Base-by-base conservation (phyloP, 495 filamentous ascomycete genomes). In the Trichoderma gamsii region DNA sequence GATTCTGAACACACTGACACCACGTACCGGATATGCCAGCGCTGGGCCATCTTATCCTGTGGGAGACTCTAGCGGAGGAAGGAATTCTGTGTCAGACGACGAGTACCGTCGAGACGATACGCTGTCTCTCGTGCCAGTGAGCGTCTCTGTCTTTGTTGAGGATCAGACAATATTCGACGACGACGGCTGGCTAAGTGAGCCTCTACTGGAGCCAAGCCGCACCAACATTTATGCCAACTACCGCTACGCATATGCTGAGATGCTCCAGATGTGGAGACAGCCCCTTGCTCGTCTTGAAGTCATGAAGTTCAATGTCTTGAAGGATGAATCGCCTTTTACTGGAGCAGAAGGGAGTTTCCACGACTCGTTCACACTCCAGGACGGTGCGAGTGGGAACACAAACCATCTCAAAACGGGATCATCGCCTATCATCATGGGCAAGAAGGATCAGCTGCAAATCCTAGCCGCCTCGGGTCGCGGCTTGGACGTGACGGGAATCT, bases 241-340 rank as follows among this genome's bases (percentile, higher is more conserved):
- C 76, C 87, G 93, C 21, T 84, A 85, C 66, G 82, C 87, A 46
- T 97, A 97, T 73, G 91, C 94, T 13, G 84, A 94, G 69, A 83
- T 96, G 71, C 82, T 97, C 2, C 88, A 86, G 59, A 85, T 89
- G 68, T 97, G 94, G 93, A 84, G 85, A n/a, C 81, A 94, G 9
- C 88, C 89, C 0, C 81, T 91, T 5, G 83, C 88, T 41, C 83
- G 89, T 21, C 85, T 92, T 8, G 92, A 97, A 77, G 85, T 97
- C 25, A 80, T 96, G 67, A 96, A 96, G 72, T 94, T 93, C 75
- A 90, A 92, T 61, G 83, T 85, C 5, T 75, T 90, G 52, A 81
- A 79, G 70, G 79, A 83, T 21, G 77, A 81, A 71, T 70, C 32
- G 52, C 43, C 65, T 11, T 52, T 71, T 64, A 23, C 75, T 67